These are phyloP conservation scores for Fusarium sp. DNA, from an alignment of 2,329 filamentous ascomycete genomes.

Conservation along the genomic window DNA sequence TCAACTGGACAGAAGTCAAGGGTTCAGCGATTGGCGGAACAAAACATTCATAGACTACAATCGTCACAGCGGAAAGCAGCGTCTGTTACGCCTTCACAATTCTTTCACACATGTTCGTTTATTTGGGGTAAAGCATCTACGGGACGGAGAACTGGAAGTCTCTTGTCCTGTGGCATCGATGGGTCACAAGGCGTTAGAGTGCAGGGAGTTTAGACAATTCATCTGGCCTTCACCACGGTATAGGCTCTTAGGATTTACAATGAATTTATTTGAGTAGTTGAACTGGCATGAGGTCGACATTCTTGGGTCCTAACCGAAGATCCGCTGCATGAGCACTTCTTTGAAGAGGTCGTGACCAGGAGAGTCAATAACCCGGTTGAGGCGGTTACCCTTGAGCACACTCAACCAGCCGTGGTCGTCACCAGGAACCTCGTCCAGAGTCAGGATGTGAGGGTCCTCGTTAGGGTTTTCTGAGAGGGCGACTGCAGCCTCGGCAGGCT, in stretches of 20 bases:
- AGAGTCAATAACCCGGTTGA: slow-evolving; percentile 77
- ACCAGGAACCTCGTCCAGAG: slow-evolving; percentile 67
- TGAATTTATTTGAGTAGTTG: slow-evolving; percentile 25
- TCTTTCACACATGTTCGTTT: slow-evolving; percentile 26
- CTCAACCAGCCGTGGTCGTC: slow-evolving; percentile 85
- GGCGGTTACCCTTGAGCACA: slow-evolving; percentile 77
- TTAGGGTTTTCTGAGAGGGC: slow-evolving; percentile 56
- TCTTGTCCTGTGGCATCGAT: slow-evolving; percentile 28
- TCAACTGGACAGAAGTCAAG: slow-evolving; percentile 92
- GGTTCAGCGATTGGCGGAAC: slow-evolving; percentile 85
- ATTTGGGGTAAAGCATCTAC: slow-evolving; percentile 36
- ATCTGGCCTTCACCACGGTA: slow-evolving; percentile 40
- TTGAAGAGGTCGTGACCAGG: slow-evolving; percentile 78
- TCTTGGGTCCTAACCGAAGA: slow-evolving; percentile 63
- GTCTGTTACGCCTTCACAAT: neutral
- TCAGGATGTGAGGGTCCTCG: slow-evolving; percentile 55
- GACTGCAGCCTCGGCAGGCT: slow-evolving; percentile 59
- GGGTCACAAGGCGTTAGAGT: slow-evolving; percentile 45
- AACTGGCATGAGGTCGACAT: slow-evolving; percentile 31
- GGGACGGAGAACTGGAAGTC: slow-evolving; percentile 14
- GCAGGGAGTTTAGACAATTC: slow-evolving; percentile 46
- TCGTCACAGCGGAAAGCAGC: slow-evolving; percentile 8
- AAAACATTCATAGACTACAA: slow-evolving; percentile 71
- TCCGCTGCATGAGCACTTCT: slow-evolving; percentile 70
- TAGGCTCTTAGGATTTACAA: slow-evolving; percentile 21